Base-by-base conservation (phyloP, 2,329 filamentous ascomycete genomes). In the Zymoseptoria passerinii region DNA sequence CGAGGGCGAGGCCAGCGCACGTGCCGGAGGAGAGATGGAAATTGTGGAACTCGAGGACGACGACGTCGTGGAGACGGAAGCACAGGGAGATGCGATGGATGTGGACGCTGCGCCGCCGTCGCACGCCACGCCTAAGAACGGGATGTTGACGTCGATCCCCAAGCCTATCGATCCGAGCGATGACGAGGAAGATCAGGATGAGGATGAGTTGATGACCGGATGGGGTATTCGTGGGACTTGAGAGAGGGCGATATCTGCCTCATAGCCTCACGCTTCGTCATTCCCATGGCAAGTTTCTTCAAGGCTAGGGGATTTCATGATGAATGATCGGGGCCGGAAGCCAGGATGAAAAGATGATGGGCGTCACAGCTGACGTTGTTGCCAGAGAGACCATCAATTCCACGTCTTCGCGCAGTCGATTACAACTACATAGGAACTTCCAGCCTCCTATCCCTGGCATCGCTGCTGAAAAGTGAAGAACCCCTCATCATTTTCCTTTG, bases 1-100 rank as follows among this genome's bases (percentile, higher is more conserved):
- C 3, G 62, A 63, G n/a, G 50, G 48, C 18, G 55, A 44, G 20
- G 27, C 18, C n/a, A 52, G 58, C 19, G 58, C 52, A n/a, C 28
- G 44, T 16, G 54, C 48, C 10, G 35, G 35, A 16, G 35, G 35
- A 16, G 35, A 44, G 10, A 16, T n/a, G 35, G 35, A n/a, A 10
- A n/a, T 44, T 16, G 35, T 44, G 35, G 35, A n/a, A 4, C 2
- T 44, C 16, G 48, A 54, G 44, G 57, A 57, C 7, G 54, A 57
- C 18, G 58, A 56, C 3, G 40, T 57, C 19, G 62, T 53, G 3
- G 52, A 54, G 44, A 53, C 20, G 7, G 35, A 44, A 44, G 9
- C 35, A n/a, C 35, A 16, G 35, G 35, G 35, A 44, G 35, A 53
- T 48, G 54, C 23, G 8, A 48, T 56, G 40, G 53, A 59, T 9